Evolutionary conservation across 2,329 filamentous ascomycete species (phyloP).

Genomic region (Aureobasidium sp.): DNA sequence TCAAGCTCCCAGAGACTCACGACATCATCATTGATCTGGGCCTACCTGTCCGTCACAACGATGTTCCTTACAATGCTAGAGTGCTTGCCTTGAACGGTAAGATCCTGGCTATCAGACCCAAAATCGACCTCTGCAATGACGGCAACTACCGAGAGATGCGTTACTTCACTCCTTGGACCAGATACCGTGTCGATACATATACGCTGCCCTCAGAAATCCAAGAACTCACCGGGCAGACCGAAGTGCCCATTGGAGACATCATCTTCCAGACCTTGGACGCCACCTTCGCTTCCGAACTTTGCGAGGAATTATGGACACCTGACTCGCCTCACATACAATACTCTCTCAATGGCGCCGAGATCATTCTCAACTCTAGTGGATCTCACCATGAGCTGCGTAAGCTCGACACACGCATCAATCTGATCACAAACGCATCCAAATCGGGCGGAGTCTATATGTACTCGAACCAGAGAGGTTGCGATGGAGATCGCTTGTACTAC

Average conservation of each 20-base stretch:
- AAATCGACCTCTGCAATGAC: slow-evolving; percentile 64
- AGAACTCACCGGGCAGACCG: slow-evolving; percentile 48
- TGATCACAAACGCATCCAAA: slow-evolving; percentile 63
- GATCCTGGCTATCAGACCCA: slow-evolving; percentile 65
- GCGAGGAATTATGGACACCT: slow-evolving; percentile 61
- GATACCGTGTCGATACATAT: slow-evolving; percentile 56
- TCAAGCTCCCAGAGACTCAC: slow-evolving; percentile 52
- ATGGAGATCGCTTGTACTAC: slow-evolving; percentile 56
- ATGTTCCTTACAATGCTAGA: slow-evolving; percentile 59
- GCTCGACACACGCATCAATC: slow-evolving; percentile 52
- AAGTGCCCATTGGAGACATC: slow-evolving; percentile 62
- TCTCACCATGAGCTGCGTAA: slow-evolving; percentile 64
- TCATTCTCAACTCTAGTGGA: slow-evolving; percentile 57
- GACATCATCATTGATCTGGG: slow-evolving; percentile 55
- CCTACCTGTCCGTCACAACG: slow-evolving; percentile 54
- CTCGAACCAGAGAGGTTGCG: slow-evolving; percentile 52
- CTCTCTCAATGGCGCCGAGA: slow-evolving; percentile 59
- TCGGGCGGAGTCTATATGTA: slow-evolving; percentile 57
- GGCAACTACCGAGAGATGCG: slow-evolving; percentile 49
- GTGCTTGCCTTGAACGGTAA: slow-evolving; percentile 59
- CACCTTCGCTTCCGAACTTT: slow-evolving; percentile 57
- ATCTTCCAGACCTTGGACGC: slow-evolving; percentile 57
- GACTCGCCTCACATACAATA: slow-evolving; percentile 52
- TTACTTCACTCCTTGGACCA: slow-evolving; percentile 58
- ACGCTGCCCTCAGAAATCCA: slow-evolving; percentile 55